Evolutionary conservation across 306 rosid genomes (phyloP), one percentile per base, ranked within the genome.

Genomic region (Vachellia pachyceras): DNA sequence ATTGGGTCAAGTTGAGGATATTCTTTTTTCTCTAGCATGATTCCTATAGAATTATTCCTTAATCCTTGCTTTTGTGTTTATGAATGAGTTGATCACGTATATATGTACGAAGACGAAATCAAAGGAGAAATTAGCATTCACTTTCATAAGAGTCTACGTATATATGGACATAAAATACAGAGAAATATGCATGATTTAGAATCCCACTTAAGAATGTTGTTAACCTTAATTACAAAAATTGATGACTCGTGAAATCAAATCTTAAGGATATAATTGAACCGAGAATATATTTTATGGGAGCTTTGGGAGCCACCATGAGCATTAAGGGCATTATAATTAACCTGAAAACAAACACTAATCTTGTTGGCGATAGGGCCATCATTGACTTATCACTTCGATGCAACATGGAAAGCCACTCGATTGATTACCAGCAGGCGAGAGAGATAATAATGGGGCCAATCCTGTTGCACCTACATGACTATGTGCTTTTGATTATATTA

Each of bases 351-450:
- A 71, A 77, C 87, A 88, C 87, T 85, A 82, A 61, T 79, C 78
- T 80, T 72, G 36, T 68, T n/a, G 49, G 37, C 61, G 60, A 72
- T 85, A 81, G 82, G 87, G 17, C 70, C 84, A 15, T 47, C 60
- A 83, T 50, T 75, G 82, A 84, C 92, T 81, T 89, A 90, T 89
- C 73, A 74, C 68, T 74, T 49, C 54, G 42, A 37, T 61, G 74
- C 77, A 82, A 79, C 79, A 82, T 91, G 95, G 83, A 77, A 63
- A 70, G 87, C 86, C 84, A 91, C 85, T 87, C 87, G 87, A 73
- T 79, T 77, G 77, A 29, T 29, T 29, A 29, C 1, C 33, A 29
- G 33, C 60, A 10, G 18, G 41, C 46, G 57, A 55, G 46, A 67
- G 39, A 18, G 60, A 66, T 82, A 42, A 23, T 72, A n/a, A 79